phyloP scores from a whole-genome alignment of 2,329 filamentous ascomycete genomes.

The Metarhizium brunneum region DNA sequence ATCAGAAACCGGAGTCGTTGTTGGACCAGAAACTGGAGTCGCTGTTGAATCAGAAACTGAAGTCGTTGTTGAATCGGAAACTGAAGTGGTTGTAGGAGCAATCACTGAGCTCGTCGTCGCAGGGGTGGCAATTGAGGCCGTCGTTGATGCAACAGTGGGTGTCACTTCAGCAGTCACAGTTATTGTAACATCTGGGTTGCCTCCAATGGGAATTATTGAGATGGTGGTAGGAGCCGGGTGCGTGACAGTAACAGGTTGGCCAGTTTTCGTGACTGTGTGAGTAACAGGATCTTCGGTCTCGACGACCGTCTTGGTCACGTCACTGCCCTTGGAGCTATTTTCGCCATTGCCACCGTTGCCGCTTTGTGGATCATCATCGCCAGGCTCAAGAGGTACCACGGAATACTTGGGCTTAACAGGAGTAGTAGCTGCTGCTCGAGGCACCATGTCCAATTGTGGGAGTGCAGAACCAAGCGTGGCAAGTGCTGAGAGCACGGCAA shows the following conservation, averaged over 20 bases:
- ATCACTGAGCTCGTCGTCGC: not conserved
- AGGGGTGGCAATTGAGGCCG: not conserved
- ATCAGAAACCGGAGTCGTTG: no score
- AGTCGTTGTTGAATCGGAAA: no score
- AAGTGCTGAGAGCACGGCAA: slow-evolving; percentile 20
- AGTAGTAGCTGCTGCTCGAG: slow-evolving; percentile 11
- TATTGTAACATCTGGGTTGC: not conserved
- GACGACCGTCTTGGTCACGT: slow-evolving; percentile 20
- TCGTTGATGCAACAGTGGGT: slow-evolving; percentile 1
- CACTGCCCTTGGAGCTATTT: slow-evolving; percentile 10
- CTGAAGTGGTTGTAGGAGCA: no score
- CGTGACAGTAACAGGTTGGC: slow-evolving; percentile 18
- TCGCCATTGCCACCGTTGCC: slow-evolving; percentile 6
- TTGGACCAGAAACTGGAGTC: no score
- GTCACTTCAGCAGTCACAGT: slow-evolving; percentile 1
- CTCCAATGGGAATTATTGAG: slow-evolving; percentile 20
- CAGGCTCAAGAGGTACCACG: slow-evolving; percentile 29
- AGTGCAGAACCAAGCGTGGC: slow-evolving; percentile 18
- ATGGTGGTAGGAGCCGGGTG: slow-evolving; percentile 20
- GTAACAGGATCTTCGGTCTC: slow-evolving; percentile 14
- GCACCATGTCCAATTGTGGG: slow-evolving; percentile 15
- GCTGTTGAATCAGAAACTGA: no score
- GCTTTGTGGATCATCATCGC: slow-evolving; percentile 13
- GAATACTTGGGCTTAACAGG: slow-evolving; percentile 25
- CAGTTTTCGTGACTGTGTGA: slow-evolving; percentile 17